Conservation (phyloP, 2,329 filamentous ascomycete species). For the Pyricularia pennisetigena region DNA sequence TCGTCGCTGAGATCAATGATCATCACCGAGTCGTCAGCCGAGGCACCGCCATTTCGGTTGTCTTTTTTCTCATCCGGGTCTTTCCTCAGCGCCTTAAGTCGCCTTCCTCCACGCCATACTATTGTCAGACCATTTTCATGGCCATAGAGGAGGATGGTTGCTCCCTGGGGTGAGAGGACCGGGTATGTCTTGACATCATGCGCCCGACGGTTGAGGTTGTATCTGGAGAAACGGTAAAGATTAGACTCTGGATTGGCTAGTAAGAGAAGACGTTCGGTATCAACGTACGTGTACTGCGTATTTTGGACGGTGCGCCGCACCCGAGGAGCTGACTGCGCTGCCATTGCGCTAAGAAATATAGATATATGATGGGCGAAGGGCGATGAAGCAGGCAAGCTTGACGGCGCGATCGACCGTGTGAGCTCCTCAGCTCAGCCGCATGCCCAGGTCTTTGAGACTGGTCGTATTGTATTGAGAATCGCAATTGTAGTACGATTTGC, state of each 20-base stretch:
- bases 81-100: constrained; percentile 40
- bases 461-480: neutral
- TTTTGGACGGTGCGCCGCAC: constrained; percentile 38
- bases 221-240: constrained; percentile 28
- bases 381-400: neutral
- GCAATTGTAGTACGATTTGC: neutral
- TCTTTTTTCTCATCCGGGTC: constrained; percentile 15
- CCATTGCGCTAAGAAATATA: constrained; percentile 10
- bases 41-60: constrained; percentile 39
- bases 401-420: neutral
- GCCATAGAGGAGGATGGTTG: constrained; percentile 52
- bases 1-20: constrained; percentile 56
- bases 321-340: constrained; percentile 21
- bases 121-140: constrained; percentile 54
- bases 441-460: neutral
- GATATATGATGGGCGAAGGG: neutral
- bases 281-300: constrained; percentile 34
- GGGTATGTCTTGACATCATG: constrained; percentile 53
- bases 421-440: constrained; percentile 1
- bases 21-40: constrained; percentile 44
- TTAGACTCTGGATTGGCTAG: neutral
- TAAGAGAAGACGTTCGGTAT: neutral
- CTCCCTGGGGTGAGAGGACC: constrained; percentile 51
- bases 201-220: constrained; percentile 47
- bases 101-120: constrained; percentile 51